phyloP scores from a whole-genome alignment of 441 rosid genomes.

The Pelargonium fulgidum region DNA sequence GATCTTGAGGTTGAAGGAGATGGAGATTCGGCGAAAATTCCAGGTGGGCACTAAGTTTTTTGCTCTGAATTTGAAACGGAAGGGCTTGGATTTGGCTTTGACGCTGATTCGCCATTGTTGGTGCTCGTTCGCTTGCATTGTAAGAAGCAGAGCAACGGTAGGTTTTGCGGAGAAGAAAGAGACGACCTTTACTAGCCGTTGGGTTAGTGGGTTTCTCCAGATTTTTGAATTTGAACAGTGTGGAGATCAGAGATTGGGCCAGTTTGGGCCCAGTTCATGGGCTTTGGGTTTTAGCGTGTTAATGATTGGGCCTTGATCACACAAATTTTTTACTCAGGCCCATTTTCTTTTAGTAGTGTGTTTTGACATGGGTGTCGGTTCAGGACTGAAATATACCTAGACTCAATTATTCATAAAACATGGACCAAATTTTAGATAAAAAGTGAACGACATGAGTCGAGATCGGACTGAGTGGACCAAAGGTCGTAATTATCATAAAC shows the following conservation, averaged over 20 bases:
- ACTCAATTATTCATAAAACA: no score
- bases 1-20: not conserved
- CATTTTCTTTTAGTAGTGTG: no score
- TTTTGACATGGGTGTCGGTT: no score
- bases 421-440: no score
- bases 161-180: not conserved
- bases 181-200: not conserved
- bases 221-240: not conserved
- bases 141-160: not conserved
- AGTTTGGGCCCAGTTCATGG: not conserved
- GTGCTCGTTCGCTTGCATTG: not conserved
- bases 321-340: not conserved
- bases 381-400: no score
- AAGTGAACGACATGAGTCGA: no score
- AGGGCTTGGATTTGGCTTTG: not conserved
- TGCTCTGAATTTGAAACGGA: not conserved
- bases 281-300: not conserved
- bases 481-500: no score
- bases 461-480: no score
- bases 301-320: not conserved
- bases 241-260: not conserved
- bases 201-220: not conserved
- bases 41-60: not conserved
- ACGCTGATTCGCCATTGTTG: not conserved
- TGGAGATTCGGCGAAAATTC: not conserved